A percentile compares a stretch with the other conserved stretches of the same genome.
These are phyloP conservation scores for Mycena capillaripes DNA, from an alignment of 768 basidiomycete species.

Conservation along the genomic window DNA sequence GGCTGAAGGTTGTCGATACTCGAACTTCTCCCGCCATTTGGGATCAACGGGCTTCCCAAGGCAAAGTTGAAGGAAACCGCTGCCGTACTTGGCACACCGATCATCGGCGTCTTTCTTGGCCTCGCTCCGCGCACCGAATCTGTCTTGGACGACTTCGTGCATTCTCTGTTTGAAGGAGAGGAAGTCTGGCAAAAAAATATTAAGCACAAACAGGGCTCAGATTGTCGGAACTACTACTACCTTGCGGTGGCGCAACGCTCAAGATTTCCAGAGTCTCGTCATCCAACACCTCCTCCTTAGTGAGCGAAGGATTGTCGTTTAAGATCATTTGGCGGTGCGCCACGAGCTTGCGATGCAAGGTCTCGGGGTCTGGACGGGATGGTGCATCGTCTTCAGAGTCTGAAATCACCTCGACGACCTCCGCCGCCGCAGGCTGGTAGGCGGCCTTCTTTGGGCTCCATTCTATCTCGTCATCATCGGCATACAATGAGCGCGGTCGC, in stretches of 20 bases:
- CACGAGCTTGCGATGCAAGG: constrained; percentile 10
- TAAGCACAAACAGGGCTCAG: not conserved
- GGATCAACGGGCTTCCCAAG: constrained; percentile 9
- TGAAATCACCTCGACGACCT: constrained; percentile 41
- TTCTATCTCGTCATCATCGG: constrained; percentile 41
- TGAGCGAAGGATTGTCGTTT: constrained; percentile 38
- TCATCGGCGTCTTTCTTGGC: constrained; percentile 51
- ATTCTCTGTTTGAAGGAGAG: constrained; percentile 55
- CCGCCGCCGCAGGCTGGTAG: constrained; percentile 19
- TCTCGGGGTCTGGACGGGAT: constrained; percentile 13
- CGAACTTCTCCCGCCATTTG: constrained; percentile 22
- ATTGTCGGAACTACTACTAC: constrained; percentile 41
- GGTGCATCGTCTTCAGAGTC: constrained; percentile 16
- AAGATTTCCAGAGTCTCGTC: constrained; percentile 53
- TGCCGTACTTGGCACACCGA: constrained; percentile 51
- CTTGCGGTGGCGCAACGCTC: constrained; percentile 56
- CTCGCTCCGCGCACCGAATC: constrained; percentile 58
- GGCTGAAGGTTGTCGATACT: constrained; percentile 7
- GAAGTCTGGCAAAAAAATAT: constrained; percentile 46
- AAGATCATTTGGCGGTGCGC: constrained; percentile 45
- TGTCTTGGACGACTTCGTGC: constrained; percentile 56
- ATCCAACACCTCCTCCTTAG: constrained; percentile 50
- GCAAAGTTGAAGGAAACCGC: constrained; percentile 55
- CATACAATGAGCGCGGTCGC: constrained; percentile 42
- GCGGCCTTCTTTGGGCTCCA: constrained; percentile 32